phyloP scores from a whole-genome alignment of 177 flowering plant genomes.

The Vitis hybrid region DNA sequence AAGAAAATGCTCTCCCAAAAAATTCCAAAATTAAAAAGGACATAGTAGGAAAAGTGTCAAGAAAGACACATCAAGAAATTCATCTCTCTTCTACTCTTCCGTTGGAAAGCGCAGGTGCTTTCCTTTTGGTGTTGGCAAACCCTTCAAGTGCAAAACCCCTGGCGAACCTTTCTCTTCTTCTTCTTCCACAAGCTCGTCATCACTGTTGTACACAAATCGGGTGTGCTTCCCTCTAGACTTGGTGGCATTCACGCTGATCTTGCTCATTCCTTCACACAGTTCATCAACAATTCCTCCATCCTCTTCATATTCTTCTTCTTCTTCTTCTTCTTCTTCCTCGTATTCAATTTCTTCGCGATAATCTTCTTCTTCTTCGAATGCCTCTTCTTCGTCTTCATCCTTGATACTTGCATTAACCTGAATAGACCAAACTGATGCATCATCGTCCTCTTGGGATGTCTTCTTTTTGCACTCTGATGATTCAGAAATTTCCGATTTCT shows the following conservation, averaged over 20 bases:
- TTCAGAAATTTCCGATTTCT: conserved; percentile 50
- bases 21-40: background rate
- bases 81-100: conserved; percentile 31
- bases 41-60: conserved; percentile 4
- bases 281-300: conserved; percentile 37
- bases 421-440: conserved; percentile 51
- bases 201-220: conserved; percentile 62
- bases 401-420: conserved; percentile 44
- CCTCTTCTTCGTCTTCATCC: conserved; percentile 36
- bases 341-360: conserved; percentile 7
- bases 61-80: conserved; percentile 11
- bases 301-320: conserved; percentile 9
- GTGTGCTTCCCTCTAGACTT: conserved; percentile 53
- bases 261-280: conserved; percentile 55
- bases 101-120: conserved; percentile 58
- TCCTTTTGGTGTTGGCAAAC: conserved; percentile 62
- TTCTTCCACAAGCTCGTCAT: conserved; percentile 48
- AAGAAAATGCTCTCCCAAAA: background rate
- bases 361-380: conserved; percentile 17
- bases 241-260: conserved; percentile 33
- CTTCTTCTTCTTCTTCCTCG: conserved; percentile 24
- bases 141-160: conserved; percentile 40
- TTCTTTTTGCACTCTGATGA: conserved; percentile 41
- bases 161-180: conserved; percentile 18
- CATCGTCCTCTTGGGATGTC: conserved; percentile 38